Evolutionary conservation across 495 filamentous ascomycete genomes (phyloP), one percentile per base, ranked within the genome.

Genomic region (Achaetomiella virescens): DNA sequence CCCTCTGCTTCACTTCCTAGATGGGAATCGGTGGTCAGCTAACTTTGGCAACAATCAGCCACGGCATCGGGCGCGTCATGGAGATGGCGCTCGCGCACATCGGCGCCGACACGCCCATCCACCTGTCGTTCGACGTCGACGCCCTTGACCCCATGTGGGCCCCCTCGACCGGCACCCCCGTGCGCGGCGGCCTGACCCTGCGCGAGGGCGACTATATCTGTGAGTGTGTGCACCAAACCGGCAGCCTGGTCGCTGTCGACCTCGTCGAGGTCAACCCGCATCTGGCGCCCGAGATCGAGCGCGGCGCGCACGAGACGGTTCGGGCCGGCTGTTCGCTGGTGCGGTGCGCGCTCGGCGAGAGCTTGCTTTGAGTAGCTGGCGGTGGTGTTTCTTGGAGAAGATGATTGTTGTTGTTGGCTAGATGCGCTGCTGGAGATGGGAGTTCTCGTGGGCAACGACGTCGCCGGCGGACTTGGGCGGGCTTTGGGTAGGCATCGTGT

Each of bases 141-240:
- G 93, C 91, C 36, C 75, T 99, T 58, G 93, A 99, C 70, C 93
- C 93, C 12, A 85, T 91, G 78, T 91, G 89, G 85, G 95, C 95
- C 15, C 95, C 93, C 12, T 92, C 88, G 70, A 99, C 93, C 0
- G 93, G 93, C 17, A 99, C 93, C 11, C 90, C 93, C 0, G 93
- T 99, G 24, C 79, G 95, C 63, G 93, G 93, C n/a, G 93, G 93
- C 0, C 69, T 99, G 70, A 99, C 95, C 15, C 78, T 99, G 61
- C 80, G 93, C 40, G 93, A 99, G 75, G 93, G 95, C 41, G 95
- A 97, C 67, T 99, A 87, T 75, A 99, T 99, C 72, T 95, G 90
- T 62, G 93, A 99, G 74, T 89, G 85, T 62, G 90, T 99, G 29
- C 91, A 96, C 67, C 83, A 91, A 77, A 96, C 91, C 2, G 95